Base-by-base conservation (phyloP, 202 grass and related monocot species). In the Setaria viridis region DNA sequence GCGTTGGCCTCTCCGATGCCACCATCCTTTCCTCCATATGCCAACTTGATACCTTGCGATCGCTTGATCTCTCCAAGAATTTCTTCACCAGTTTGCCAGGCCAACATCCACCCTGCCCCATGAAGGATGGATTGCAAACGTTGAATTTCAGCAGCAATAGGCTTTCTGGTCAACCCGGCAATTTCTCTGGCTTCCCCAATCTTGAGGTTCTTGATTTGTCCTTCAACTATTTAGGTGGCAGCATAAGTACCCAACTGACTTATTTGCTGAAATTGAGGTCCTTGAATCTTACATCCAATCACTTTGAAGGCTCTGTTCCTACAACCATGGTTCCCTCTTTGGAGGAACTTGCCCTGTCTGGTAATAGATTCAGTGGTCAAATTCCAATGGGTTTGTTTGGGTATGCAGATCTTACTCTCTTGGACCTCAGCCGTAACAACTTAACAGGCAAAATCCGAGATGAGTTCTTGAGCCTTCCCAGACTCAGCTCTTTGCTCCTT, bases 141-240 rank as follows among this genome's bases (percentile, higher is more conserved):
- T 80, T 90, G 63, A 86, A 92, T 35, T 43, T 95, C 54, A 95
- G 90, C 57, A 68, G 2, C 57, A 92, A 85, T 66, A 9, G 0
- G 11, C 33, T 90, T 33, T 5, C 0, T 1, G 71, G 20, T n/a
- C 11, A 16, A 19, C 67, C 83, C 11, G 12, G 39, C 14, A 9
- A 65, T 87, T 90, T 91, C 57, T 76, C 85, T 9, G 5, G 62
- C 48, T 92, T 95, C 56, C 4, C 4, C 6, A 25, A 76, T 33
- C 80, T 95, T 33, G 76, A 79, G 57, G 60, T 76, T 30, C 70
- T 92, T 60, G 88, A 95, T 88, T 82, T 92, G 79, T 88, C 88
- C 66, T 81, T 9, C 33, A 92, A 94, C 67, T 1, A 0, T 5
- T 77, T 94, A 13, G 12, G 0, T 33, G 89, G 89, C 56, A 4